A percentile compares a stretch with the other conserved stretches of the same genome.
Evolutionary conservation across 2,329 filamentous ascomycete genomes (phyloP).

Genomic region (Clarireedia hainanense): DNA sequence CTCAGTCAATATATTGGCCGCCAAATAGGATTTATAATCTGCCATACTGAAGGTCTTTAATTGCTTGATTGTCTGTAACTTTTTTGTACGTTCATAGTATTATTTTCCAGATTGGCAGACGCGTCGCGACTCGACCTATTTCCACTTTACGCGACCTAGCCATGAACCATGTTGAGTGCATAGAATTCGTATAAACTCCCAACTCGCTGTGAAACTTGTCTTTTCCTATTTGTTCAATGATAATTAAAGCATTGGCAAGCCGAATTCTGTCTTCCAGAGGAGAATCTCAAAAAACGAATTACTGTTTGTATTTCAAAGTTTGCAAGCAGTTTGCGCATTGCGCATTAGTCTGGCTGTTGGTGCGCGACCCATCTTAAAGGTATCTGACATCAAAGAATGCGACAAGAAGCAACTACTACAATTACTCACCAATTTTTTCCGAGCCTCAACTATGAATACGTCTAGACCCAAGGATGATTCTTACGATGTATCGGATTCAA

Average conservation of each 20-base stretch:
- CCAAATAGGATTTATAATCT: constrained; percentile 29
- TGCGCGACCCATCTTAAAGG: neutral
- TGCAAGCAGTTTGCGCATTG: too few species aligned
- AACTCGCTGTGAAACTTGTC: too few species aligned
- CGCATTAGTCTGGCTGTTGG: too few species aligned
- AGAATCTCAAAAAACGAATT: too few species aligned
- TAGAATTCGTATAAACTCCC: too few species aligned
- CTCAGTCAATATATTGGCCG: constrained; percentile 29
- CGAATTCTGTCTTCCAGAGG: too few species aligned
- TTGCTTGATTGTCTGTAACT: neutral
- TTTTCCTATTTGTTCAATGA: too few species aligned
- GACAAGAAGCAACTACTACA: constrained; percentile 3
- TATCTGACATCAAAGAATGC: constrained; percentile 10
- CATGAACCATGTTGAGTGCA: too few species aligned
- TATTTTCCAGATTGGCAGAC: constrained; percentile 4
- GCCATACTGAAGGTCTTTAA: constrained; percentile 19
- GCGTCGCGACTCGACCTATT: constrained; percentile 8
- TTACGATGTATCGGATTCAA: constrained; percentile 60
- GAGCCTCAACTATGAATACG: constrained; percentile 9
- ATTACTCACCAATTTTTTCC: neutral
- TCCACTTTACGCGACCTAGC: constrained; percentile 24
- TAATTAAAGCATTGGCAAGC: too few species aligned
- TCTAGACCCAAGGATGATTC: constrained; percentile 13
- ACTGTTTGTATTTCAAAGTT: too few species aligned
- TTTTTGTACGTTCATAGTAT: constrained; percentile 9